Evolutionary conservation across 352 stramenopile genomes (phyloP), one percentile per base, ranked within the genome.

Genomic region (Sclerospora graminicola): DNA sequence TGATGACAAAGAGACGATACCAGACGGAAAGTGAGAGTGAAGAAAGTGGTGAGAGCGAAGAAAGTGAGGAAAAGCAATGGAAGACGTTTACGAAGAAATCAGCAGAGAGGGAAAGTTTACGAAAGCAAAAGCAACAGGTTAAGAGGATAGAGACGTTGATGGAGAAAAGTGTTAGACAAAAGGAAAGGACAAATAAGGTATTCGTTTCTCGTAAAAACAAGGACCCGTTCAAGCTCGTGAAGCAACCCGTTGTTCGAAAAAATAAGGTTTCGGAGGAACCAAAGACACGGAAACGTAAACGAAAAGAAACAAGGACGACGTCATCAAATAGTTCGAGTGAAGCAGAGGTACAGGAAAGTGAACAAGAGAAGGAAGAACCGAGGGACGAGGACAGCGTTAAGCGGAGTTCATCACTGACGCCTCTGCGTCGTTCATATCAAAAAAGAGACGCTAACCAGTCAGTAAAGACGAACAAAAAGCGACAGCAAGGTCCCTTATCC

Each of bases 1-100:
- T 46, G 18, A 41, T 19, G 9, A 6, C 11, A 16, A 41, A 27
- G 16, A 42, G 16, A 8, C 31, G 24, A 19, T 39, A 32, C 13
- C 11, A 31, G 7, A 48, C 26, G 28, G 35, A 32, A 13, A 56
- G 40, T 38, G 41, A 46, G n/a, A 52, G 38, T 32, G 46, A 48
- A 39, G 20, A 45, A n/a, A n/a, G n/a, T n/a, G n/a, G n/a, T n/a
- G n/a, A n/a, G n/a, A n/a, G n/a, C n/a, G n/a, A n/a, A 23, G 32
- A 54, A 29, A 48, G 49, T 48, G 30, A 54, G 26, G 31, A 48
- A 18, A 45, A 55, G 0, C 45, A 53, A 9, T 59, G 48, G 52
- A 28, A 44, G 5, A 39, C 5, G 5, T 62, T 62, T 46, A 41
- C 15, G 2, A 40, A 46, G 29, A 61, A 55, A 16, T 53, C 51